Percentiles rank a stretch among this genome's conserved stretches.
Conservation (phyloP, 164 flowering plant species). For the Cinnamomum micranthum region DNA sequence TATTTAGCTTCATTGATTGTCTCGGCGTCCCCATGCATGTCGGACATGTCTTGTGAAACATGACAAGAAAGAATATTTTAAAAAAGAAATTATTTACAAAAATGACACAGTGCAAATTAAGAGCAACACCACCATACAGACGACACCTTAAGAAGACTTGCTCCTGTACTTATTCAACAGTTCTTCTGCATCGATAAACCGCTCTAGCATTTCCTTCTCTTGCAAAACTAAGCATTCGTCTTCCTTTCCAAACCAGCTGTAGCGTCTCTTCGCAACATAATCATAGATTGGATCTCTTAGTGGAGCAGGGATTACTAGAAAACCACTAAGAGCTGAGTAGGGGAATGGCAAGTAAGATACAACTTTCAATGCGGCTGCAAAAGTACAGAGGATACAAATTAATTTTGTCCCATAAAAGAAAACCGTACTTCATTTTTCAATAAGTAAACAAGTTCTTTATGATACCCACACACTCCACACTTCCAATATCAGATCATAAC, state of each 20-base stretch:
- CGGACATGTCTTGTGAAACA: background rate
- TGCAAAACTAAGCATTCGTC: slow-evolving; percentile 64
- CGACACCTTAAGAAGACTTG: background rate
- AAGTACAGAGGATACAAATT: background rate
- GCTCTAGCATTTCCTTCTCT: slow-evolving; percentile 71
- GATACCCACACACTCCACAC: no score
- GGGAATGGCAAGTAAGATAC: slow-evolving; percentile 80
- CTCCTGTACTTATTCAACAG: slow-evolving; percentile 25
- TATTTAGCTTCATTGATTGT: background rate
- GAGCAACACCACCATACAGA: background rate
- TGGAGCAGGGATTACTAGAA: slow-evolving; percentile 61
- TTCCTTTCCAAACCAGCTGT: slow-evolving; percentile 75
- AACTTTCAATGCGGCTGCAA: slow-evolving; percentile 88
- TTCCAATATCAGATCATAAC: no score
- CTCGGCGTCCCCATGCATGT: background rate
- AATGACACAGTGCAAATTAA: background rate
- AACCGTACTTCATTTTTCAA: background rate
- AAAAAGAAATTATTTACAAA: background rate
- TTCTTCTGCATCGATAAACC: slow-evolving; percentile 84
- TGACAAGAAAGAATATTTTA: background rate
- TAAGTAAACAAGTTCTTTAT: background rate
- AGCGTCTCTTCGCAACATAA: slow-evolving; percentile 67
- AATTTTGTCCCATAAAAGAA: background rate
- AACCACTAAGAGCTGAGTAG: slow-evolving; percentile 59
- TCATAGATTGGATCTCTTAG: slow-evolving; percentile 77